Percentiles rank a stretch among this genome's conserved stretches.
Conservation (phyloP, 208 protist genomes). For the Tritrichomonas musculus region DNA sequence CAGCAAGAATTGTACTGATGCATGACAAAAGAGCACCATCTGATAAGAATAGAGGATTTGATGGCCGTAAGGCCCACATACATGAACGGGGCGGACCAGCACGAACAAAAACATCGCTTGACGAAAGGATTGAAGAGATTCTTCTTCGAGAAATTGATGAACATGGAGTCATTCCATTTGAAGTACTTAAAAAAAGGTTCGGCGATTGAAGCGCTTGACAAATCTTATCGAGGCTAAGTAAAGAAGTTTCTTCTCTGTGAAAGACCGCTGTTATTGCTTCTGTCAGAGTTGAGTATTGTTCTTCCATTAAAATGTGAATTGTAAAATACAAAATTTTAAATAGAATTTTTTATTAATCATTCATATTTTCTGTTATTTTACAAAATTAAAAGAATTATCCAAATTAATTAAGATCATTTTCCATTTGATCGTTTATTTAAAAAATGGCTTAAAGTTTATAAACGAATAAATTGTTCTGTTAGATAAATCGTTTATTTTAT, state of each 20-base stretch:
- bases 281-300: not conserved
- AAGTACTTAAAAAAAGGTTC: not conserved
- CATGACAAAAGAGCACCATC: not conserved
- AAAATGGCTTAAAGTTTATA: no score
- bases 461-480: no score
- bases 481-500: no score
- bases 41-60: not conserved
- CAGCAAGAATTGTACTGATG: not conserved
- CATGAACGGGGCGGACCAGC: not conserved
- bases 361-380: no score
- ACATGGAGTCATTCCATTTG: not conserved
- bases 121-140: not conserved
- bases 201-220: not conserved
- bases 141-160: not conserved
- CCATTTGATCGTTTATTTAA: no score
- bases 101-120: not conserved
- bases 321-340: no score
- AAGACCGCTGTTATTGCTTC: not conserved
- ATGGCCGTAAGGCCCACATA: not conserved
- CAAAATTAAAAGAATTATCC: no score
- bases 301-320: constrained; percentile 28
- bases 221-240: not conserved
- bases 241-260: not conserved
- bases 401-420: no score
- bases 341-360: no score